Base-by-base conservation (phyloP, 345 rosid species). In the Eutrema japonicum region DNA sequence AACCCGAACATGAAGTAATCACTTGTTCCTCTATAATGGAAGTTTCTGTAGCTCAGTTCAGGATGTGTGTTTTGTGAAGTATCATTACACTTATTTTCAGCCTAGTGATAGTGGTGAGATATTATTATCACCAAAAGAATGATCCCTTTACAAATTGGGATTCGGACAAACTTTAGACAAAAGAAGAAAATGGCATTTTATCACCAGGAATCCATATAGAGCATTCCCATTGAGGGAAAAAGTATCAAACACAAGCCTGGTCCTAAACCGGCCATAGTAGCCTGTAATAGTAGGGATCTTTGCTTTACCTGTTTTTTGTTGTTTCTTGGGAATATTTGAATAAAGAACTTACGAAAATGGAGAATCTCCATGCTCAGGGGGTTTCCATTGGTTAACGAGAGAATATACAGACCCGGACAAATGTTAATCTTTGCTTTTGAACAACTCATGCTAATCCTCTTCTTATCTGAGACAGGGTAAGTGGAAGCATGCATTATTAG, bases 151-250 rank as follows among this genome's bases (percentile, higher is more conserved):
- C 22, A 69, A 46, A 7, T 33, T 70, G n/a, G 38, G 62, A 71
- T 71, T 70, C 76, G 68, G 38, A 54, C 66, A 71, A 77, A 65
- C 68, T 70, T 70, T 77, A 64, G 12, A 50, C 48, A 71, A 64
- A 77, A 65, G 76, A 32, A 77, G 72, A 16, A 64, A 43, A 64
- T 64, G 61, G 62, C 67, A 70, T 76, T 27, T 53, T 61, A 61
- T 76, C 70, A 53, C 45, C 50, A 68, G 27, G 75, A 76, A 62
- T 76, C 70, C 13, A 52, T 53, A 66, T 66, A 73, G 63, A 72
- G 50, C 14, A 57, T 32, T 55, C 71, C 51, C 32, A 56, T 73
- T 73, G 65, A 56, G 33, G 74, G 49, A 58, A 70, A 51, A 49
- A 60, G 51, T 71, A 59, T 59, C 67, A 48, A 35, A 42, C 54